Conservation (phyloP, 768 basidiomycete genomes). For the Lentinula sp. region DNA sequence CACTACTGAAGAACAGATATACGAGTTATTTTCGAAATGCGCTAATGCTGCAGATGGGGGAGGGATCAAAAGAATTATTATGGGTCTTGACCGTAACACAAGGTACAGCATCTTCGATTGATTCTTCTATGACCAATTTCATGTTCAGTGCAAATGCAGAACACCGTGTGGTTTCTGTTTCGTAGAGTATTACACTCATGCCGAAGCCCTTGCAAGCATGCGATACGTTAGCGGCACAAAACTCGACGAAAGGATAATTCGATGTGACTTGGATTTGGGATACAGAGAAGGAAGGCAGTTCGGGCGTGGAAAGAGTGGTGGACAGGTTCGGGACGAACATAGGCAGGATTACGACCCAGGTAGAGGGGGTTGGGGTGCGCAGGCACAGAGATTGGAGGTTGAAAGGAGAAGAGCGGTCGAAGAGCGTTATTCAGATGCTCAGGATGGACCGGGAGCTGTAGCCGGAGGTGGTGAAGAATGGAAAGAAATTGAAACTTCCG, state of each 20-base stretch:
- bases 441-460: slow-evolving; percentile 74
- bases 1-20: slow-evolving; percentile 95
- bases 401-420: slow-evolving; percentile 79
- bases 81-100: slow-evolving; percentile 89
- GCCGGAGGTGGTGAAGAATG: slow-evolving; percentile 84
- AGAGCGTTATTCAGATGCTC: slow-evolving; percentile 78
- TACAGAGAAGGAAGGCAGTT: slow-evolving; percentile 97
- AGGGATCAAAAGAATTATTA: slow-evolving; percentile 90
- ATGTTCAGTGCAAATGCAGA: slow-evolving; percentile 26
- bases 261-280: slow-evolving; percentile 95
- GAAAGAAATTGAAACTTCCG: slow-evolving; percentile 56
- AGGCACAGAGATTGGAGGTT: slow-evolving; percentile 66
- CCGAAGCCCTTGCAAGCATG: slow-evolving; percentile 89
- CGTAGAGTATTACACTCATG: slow-evolving; percentile 92
- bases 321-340: slow-evolving; percentile 96
- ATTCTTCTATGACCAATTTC: neutral
- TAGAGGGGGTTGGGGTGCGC: slow-evolving; percentile 91
- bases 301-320: slow-evolving; percentile 94
- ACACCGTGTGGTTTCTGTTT: slow-evolving; percentile 96
- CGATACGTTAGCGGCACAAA: slow-evolving; percentile 97
- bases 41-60: slow-evolving; percentile 81
- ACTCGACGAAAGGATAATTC: slow-evolving; percentile 96
- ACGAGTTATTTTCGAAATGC: slow-evolving; percentile 89
- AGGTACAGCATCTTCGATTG: slow-evolving; percentile 35
- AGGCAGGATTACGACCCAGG: slow-evolving; percentile 96